Conservation (phyloP, 2,329 filamentous ascomycete species). For the Helminthosporium solani region DNA sequence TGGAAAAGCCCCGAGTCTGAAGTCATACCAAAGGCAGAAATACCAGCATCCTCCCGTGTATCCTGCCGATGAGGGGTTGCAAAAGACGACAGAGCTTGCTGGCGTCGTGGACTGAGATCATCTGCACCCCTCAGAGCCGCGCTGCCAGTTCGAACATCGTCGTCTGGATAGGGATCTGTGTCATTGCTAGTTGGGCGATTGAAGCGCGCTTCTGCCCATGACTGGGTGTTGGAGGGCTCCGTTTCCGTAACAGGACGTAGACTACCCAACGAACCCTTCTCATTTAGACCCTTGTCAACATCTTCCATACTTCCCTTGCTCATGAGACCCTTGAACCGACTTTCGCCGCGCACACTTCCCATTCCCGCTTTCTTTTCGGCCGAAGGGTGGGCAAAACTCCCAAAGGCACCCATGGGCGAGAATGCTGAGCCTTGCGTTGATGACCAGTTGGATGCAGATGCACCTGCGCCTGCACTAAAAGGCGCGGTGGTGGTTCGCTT, state of each 20-base stretch:
- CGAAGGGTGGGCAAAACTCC: conserved; percentile 69
- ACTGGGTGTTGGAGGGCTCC: conserved; percentile 50
- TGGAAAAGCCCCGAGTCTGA: conserved; percentile 58
- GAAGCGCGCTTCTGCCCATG: conserved; percentile 52
- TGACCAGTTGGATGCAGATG: conserved; percentile 58
- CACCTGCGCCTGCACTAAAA: conserved; percentile 52
- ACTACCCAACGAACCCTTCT: conserved; percentile 56
- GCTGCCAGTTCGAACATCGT: conserved; percentile 64
- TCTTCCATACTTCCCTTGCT: conserved; percentile 75
- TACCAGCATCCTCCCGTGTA: conserved; percentile 59
- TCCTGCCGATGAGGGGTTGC: conserved; percentile 48
- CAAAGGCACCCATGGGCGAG: conserved; percentile 80
- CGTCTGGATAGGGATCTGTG: conserved; percentile 72
- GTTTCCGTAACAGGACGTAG: conserved; percentile 57
- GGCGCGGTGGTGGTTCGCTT: conserved; percentile 59
- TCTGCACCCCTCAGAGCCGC: conserved; percentile 74
- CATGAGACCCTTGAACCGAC: conserved; percentile 81
- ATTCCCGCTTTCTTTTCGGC: conserved; percentile 70
- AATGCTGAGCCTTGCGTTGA: conserved; percentile 63
- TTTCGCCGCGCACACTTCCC: conserved; percentile 70
- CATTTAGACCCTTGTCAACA: conserved; percentile 52
- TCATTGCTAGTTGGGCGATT: conserved; percentile 59
- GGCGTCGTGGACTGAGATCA: conserved; percentile 61
- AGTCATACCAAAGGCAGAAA: conserved; percentile 62
- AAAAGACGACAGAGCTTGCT: conserved; percentile 48